phyloP scores from a whole-genome alignment of 805 yeast species.

The Candida jianshihensis region DNA sequence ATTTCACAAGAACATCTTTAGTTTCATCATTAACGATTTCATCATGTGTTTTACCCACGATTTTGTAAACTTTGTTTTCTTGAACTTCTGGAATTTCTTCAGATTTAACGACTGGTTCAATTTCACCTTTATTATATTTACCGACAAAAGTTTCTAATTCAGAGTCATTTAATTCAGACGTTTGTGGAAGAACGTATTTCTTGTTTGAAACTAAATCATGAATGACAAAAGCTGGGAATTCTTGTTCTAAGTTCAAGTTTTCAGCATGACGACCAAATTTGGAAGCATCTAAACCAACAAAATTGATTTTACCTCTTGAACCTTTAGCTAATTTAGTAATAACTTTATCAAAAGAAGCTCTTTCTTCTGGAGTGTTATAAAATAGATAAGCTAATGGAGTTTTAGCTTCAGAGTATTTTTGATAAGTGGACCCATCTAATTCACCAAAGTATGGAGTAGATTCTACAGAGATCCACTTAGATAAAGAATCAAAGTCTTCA shows the following conservation, averaged over 20 bases:
- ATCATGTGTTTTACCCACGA: constrained; percentile 82
- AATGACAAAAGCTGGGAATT: constrained; percentile 85
- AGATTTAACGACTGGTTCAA: constrained; percentile 71
- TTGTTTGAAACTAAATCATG: constrained; percentile 63
- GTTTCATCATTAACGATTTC: constrained; percentile 47
- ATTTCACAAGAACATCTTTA: constrained; percentile 78
- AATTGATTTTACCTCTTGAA: constrained; percentile 73
- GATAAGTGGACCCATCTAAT: constrained; percentile 73
- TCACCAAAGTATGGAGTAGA: constrained; percentile 83
- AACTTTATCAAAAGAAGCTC: constrained; percentile 42
- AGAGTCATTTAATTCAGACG: constrained; percentile 38
- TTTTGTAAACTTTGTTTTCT: constrained; percentile 62
- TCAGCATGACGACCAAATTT: constrained; percentile 82
- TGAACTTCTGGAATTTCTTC: constrained; percentile 83
- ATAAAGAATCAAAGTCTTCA: constrained; percentile 16
- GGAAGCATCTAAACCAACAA: constrained; percentile 82
- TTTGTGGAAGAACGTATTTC: constrained; percentile 76
- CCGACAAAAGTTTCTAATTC: constrained; percentile 57
- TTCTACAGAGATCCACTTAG: constrained; percentile 40
- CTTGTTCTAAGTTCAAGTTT: constrained; percentile 74
- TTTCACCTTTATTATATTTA: constrained; percentile 55
- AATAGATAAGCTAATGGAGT: constrained; percentile 86
- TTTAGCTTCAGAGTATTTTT: constrained; percentile 61
- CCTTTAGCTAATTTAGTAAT: constrained; percentile 63
- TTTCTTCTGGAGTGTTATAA: constrained; percentile 64